Evolutionary conservation across 306 rosid genomes (phyloP).

Genomic region (Corylus americana): DNA sequence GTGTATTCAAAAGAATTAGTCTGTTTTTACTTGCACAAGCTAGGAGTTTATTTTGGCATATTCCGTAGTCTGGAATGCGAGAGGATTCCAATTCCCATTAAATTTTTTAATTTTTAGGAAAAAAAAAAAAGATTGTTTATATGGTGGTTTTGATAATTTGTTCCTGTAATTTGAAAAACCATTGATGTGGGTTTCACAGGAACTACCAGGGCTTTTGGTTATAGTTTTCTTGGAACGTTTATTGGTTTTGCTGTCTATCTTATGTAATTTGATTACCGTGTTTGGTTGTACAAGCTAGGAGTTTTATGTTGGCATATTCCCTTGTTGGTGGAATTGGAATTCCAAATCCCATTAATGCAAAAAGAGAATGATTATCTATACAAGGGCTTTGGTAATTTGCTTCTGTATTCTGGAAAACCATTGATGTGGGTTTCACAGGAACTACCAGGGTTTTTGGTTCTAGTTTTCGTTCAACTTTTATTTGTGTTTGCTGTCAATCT

Average conservation of each 20-base stretch:
- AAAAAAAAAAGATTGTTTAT: too few relatives aligned
- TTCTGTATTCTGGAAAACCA: not conserved
- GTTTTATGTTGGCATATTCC: not conserved
- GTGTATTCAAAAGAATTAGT: not conserved
- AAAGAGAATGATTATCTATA: too few relatives aligned
- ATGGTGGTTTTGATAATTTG: not conserved
- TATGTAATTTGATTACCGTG: not conserved
- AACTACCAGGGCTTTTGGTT: not conserved
- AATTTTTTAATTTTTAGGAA: too few relatives aligned
- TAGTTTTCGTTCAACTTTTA: not conserved
- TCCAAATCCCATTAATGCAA: not conserved
- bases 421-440: not conserved
- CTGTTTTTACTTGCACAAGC: not conserved
- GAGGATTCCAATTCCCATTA: not conserved
- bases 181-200: not conserved
- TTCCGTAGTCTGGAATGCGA: too few relatives aligned
- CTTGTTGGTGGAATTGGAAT: too few relatives aligned
- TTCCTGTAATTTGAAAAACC: not conserved
- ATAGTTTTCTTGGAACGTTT: not conserved
- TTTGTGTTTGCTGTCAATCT: slow-evolving; percentile 1
- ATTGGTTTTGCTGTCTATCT: not conserved
- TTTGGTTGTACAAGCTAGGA: not conserved
- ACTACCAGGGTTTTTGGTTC: not conserved
- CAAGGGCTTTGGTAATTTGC: not conserved
- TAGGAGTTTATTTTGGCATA: not conserved